These are phyloP conservation scores for Suhomyces maxii DNA, from an alignment of 1,139 yeast species.

Conservation along the genomic window DNA sequence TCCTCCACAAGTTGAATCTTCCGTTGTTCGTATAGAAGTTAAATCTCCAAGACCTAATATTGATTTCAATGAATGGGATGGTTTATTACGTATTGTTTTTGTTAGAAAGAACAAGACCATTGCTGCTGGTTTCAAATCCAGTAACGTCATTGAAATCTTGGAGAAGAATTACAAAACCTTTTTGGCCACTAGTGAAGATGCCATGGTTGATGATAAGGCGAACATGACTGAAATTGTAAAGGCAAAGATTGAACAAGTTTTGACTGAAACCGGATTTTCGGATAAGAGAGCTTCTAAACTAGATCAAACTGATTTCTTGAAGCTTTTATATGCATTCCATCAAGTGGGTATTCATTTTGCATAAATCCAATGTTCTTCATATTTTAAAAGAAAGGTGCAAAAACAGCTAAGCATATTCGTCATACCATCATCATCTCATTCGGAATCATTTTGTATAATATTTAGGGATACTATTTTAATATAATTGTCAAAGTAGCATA, in stretches of 20 bases:
- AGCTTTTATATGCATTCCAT: constrained; percentile 87
- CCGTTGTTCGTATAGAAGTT: constrained; percentile 91
- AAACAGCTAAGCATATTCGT: background rate
- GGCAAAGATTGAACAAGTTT: constrained; percentile 61
- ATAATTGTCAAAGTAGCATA: too few relatives aligned
- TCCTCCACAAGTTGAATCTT: constrained; percentile 97
- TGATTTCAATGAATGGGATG: constrained; percentile 97
- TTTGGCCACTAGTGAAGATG: constrained; percentile 58
- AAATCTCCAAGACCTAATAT: constrained; percentile 90
- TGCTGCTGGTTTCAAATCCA: constrained; percentile 87
- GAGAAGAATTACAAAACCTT: constrained; percentile 87
- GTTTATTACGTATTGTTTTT: constrained; percentile 83
- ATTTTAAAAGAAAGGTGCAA: too few relatives aligned
- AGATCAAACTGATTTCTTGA: constrained; percentile 92
- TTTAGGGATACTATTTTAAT: too few relatives aligned
- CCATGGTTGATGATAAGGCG: constrained; percentile 49
- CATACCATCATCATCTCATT: background rate
- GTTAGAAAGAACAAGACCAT: constrained; percentile 92
- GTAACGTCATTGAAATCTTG: constrained; percentile 77
- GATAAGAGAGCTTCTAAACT: constrained; percentile 92
- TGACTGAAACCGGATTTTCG: constrained; percentile 73
- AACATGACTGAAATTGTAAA: constrained; percentile 51
- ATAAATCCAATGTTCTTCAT: constrained; percentile 23
- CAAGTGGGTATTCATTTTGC: constrained; percentile 98
- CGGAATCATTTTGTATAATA: too few relatives aligned